Conservation (phyloP, 2,329 filamentous ascomycete genomes). For the Talaromyces sp. region DNA sequence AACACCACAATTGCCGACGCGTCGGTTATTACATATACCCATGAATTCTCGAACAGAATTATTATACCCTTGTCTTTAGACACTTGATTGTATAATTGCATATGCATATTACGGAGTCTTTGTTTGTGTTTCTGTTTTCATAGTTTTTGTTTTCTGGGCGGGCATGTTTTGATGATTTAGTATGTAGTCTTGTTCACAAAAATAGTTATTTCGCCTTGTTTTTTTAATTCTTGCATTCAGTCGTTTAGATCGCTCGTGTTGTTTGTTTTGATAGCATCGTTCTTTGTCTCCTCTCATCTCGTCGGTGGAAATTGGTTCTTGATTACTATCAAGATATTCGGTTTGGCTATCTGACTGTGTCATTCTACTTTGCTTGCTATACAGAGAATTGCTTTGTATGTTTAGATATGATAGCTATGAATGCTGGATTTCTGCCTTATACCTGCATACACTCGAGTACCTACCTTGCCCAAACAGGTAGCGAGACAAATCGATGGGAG, state of each 20-base stretch:
- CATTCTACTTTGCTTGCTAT: not conserved
- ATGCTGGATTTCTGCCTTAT: constrained; percentile 21
- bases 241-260: constrained; percentile 22
- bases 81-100: constrained; percentile 16
- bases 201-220: not conserved
- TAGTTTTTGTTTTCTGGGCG: constrained; percentile 2
- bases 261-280: not conserved
- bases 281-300: constrained; percentile 5
- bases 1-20: not conserved
- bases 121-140: not conserved
- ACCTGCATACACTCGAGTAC: not conserved
- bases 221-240: not conserved
- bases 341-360: constrained; percentile 8
- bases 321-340: not conserved
- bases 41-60: constrained; percentile 8
- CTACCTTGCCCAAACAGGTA: too few species aligned
- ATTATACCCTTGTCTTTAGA: constrained; percentile 13
- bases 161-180: constrained; percentile 16
- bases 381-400: constrained; percentile 12
- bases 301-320: not conserved
- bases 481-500: not conserved
- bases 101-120: constrained; percentile 14
- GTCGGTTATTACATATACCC: constrained; percentile 3
- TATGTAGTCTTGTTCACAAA: not conserved
- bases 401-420: constrained; percentile 19